These are phyloP conservation scores for Furcasterigmium sp. DNA, from an alignment of 2,329 filamentous ascomycete species.

Conservation along the genomic window DNA sequence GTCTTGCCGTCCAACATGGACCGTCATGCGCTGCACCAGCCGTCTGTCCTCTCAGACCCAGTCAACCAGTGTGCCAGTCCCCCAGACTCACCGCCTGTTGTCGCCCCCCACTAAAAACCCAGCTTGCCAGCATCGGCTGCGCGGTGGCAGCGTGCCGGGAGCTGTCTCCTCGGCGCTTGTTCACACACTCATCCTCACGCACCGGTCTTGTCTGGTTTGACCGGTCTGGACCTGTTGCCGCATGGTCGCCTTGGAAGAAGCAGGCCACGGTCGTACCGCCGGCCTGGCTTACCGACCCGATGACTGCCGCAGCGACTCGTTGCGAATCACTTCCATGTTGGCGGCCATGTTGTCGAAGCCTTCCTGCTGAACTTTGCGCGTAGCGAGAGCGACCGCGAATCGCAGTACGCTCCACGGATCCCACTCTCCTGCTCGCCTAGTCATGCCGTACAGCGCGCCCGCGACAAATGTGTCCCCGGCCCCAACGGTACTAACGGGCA, in stretches of 20 bases:
- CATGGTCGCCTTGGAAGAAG: neutral
- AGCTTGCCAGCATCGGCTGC: no score
- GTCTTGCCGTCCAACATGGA: no score
- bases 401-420: conserved; percentile 39
- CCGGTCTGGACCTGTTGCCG: neutral
- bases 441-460: conserved; percentile 60
- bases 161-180: no score
- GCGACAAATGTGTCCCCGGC: conserved; percentile 74
- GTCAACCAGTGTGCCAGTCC: no score
- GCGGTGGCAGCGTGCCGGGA: neutral
- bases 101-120: neutral
- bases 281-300: neutral
- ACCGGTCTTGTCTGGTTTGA: no score
- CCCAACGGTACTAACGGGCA: conserved; percentile 54
- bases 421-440: conserved; percentile 45
- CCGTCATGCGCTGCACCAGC: no score
- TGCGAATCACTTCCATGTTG: conserved; percentile 13
- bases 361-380: conserved; percentile 61
- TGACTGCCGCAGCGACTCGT: neutral
- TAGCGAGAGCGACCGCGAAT: conserved; percentile 63
- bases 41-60: no score
- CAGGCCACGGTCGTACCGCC: neutral
- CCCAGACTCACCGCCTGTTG: conserved; percentile 2
- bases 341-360: conserved; percentile 53
- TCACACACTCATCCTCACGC: no score